Evolutionary conservation across 2,329 filamentous ascomycete species (phyloP).

Genomic region (Dactylellina drechsleri): DNA sequence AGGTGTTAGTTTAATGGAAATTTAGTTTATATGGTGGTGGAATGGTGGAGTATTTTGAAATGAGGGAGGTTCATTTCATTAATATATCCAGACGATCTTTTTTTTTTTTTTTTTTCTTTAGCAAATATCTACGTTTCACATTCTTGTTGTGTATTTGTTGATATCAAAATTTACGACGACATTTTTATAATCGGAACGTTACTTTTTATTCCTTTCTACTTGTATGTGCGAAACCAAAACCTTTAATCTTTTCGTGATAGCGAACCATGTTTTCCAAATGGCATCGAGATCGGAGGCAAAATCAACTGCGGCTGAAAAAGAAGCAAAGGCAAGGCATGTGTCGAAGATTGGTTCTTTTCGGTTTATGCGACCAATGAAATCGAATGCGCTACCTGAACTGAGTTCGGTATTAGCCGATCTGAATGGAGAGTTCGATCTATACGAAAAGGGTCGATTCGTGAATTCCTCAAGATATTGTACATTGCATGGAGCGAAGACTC

Average conservation of each 20-base stretch:
- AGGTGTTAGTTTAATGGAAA: constrained; percentile 39
- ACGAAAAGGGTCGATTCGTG: too few species aligned
- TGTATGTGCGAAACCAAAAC: too few species aligned
- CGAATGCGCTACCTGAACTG: too few species aligned
- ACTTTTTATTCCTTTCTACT: too few species aligned
- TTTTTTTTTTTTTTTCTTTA: constrained; percentile 2
- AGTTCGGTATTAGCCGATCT: too few species aligned
- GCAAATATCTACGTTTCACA: constrained; percentile 9
- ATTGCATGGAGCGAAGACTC: too few species aligned
- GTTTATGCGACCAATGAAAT: too few species aligned
- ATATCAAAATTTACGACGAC: constrained; percentile 33
- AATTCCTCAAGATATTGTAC: too few species aligned
- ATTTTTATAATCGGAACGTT: constrained; percentile 11
- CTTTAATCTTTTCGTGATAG: too few species aligned
- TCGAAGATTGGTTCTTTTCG: too few species aligned
- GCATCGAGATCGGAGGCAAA: not conserved
- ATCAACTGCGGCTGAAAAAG: constrained; percentile 45
- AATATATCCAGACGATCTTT: constrained; percentile 23
- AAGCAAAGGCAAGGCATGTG: constrained; percentile 23
- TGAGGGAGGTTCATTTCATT: constrained; percentile 27
- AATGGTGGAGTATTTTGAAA: constrained; percentile 3
- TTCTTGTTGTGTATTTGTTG: not conserved
- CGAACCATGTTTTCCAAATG: not conserved
- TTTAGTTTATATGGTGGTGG: not conserved
- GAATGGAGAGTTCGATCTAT: too few species aligned